Evolutionary conservation across 306 rosid genomes (phyloP).

Genomic region (Erythrophleum fordii): DNA sequence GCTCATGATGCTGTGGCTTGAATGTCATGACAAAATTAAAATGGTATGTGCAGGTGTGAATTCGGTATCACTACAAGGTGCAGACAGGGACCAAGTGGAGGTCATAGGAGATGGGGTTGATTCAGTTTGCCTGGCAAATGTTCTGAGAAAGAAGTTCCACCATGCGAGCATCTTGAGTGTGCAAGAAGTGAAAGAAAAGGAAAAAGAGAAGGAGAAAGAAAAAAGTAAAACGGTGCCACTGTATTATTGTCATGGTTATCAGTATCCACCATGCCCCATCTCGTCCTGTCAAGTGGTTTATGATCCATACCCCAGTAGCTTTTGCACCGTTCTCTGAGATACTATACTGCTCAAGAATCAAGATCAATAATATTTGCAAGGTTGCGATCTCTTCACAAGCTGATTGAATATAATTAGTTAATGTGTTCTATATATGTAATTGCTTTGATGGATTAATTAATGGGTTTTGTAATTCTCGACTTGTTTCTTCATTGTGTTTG

Average conservation of each 20-base stretch:
- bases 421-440: not conserved
- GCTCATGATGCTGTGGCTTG: too few relatives aligned
- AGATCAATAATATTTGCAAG: too few relatives aligned
- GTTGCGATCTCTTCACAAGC: too few relatives aligned
- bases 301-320: not conserved
- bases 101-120: slow-evolving; percentile 37
- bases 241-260: not conserved
- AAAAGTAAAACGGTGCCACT: not conserved
- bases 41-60: slow-evolving; percentile 37
- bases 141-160: slow-evolving; percentile 31
- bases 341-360: too few relatives aligned
- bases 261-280: not conserved
- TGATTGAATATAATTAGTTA: too few relatives aligned
- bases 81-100: slow-evolving; percentile 37
- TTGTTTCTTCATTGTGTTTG: not conserved
- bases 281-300: not conserved
- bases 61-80: slow-evolving; percentile 45
- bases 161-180: slow-evolving; percentile 18
- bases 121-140: slow-evolving; percentile 30
- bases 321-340: slow-evolving; percentile 2
- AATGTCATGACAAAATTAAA: too few relatives aligned
- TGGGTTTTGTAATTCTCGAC: not conserved
- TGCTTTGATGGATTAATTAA: not conserved
- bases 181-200: slow-evolving; percentile 11
- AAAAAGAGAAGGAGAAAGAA: not conserved